These are phyloP conservation scores for Pythium oligandrum DNA, from an alignment of 352 stramenopile species.

Conservation along the genomic window DNA sequence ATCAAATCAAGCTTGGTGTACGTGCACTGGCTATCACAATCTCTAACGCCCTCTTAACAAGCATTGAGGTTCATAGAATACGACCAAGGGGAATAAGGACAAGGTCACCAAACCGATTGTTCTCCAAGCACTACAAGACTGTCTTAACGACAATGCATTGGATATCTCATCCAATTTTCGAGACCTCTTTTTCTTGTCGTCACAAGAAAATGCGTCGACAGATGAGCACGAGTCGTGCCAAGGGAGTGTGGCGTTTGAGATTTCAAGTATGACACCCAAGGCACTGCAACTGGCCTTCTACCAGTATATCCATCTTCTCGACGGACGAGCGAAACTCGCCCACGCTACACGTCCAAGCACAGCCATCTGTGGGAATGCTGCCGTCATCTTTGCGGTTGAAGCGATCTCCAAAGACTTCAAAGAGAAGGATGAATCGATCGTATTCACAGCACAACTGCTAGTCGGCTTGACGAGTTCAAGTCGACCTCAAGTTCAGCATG, in stretches of 20 bases:
- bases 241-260: too few relatives aligned
- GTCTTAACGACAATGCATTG: background rate
- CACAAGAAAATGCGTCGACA: too few relatives aligned
- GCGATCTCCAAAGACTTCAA: conserved; percentile 4
- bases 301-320: conserved; percentile 41
- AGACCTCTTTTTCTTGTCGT: too few relatives aligned
- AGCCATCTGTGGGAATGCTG: conserved; percentile 58
- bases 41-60: too few relatives aligned
- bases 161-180: too few relatives aligned
- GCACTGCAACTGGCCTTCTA: conserved; percentile 13
- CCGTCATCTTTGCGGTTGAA: conserved; percentile 34
- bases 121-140: conserved; percentile 5
- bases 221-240: too few relatives aligned
- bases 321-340: conserved; percentile 43
- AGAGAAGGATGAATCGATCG: background rate
- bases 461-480: background rate
- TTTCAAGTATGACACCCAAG: too few relatives aligned
- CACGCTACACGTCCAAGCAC: conserved; percentile 50
- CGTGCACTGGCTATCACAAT: conserved; percentile 2
- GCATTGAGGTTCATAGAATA: conserved; percentile 7
- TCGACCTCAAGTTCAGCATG: too few relatives aligned
- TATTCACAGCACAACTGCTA: conserved; percentile 5
- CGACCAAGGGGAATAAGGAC: conserved; percentile 14
- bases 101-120: conserved; percentile 16
- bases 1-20: conserved; percentile 7